Percentiles rank a stretch among this genome's conserved stretches.
Evolutionary conservation across 2,329 filamentous ascomycete species (phyloP).

Genomic region (Stachybotrys chartarum): DNA sequence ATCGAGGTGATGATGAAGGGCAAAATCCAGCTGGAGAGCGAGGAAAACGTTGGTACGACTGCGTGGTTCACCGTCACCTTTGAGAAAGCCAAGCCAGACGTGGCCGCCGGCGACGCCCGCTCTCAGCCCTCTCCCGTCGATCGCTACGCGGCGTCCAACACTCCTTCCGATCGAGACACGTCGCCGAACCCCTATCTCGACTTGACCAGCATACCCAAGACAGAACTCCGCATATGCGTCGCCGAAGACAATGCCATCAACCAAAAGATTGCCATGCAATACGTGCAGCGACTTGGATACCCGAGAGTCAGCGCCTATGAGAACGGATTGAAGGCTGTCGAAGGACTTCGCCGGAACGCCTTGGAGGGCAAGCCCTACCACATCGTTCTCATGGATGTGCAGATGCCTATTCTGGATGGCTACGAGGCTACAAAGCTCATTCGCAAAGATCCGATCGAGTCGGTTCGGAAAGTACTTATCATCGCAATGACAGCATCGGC

Average conservation of each 20-base stretch:
- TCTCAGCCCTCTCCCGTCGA: constrained; percentile 28
- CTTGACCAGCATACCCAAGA: constrained; percentile 65
- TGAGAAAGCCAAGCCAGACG: constrained; percentile 65
- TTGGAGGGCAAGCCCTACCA: constrained; percentile 73
- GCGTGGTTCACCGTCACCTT: constrained; percentile 80
- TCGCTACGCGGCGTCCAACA: constrained; percentile 21
- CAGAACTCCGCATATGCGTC: constrained; percentile 80
- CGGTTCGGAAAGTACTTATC: constrained; percentile 76
- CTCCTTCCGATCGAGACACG: constrained; percentile 27
- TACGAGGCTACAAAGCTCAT: constrained; percentile 86
- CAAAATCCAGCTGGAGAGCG: constrained; percentile 73
- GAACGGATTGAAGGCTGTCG: constrained; percentile 81
- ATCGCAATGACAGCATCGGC: constrained; percentile 97
- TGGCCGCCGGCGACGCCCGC: constrained; percentile 47
- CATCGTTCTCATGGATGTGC: constrained; percentile 89
- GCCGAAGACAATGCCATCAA: constrained; percentile 96
- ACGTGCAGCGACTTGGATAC: constrained; percentile 80
- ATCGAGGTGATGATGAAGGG: constrained; percentile 91
- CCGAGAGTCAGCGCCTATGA: constrained; percentile 77
- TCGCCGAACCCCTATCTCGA: constrained; percentile 48
- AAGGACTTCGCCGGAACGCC: constrained; percentile 70
- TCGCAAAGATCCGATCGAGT: constrained; percentile 66
- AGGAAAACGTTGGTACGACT: constrained; percentile 62
- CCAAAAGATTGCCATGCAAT: constrained; percentile 87
- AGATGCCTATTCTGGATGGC: constrained; percentile 90